Conservation (phyloP, 345 rosid species). For the Heritiera littoralis region DNA sequence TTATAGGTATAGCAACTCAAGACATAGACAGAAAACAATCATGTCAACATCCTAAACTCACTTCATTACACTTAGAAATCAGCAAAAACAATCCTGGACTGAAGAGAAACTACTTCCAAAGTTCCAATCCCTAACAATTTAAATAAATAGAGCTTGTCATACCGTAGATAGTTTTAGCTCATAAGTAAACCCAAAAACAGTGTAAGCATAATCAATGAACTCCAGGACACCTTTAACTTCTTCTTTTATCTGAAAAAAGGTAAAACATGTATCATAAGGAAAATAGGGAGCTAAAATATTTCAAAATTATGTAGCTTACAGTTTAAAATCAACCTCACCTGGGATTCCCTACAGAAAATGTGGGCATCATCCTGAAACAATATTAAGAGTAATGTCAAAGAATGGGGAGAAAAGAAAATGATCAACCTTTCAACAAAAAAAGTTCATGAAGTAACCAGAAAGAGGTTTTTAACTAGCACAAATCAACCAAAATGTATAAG, state of each 20-base stretch:
- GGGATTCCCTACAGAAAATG: slow-evolving; percentile 84
- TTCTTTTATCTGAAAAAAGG: slow-evolving; percentile 64
- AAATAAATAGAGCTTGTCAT: slow-evolving; percentile 28
- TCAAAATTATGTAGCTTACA: not conserved
- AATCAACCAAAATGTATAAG: not conserved
- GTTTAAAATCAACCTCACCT: slow-evolving; percentile 46
- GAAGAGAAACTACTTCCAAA: not conserved
- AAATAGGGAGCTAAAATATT: not conserved
- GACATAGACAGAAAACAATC: slow-evolving; percentile 1
- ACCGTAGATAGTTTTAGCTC: slow-evolving; percentile 94
- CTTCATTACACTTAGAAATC: not conserved
- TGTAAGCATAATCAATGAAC: slow-evolving; percentile 72
- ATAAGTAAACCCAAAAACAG: slow-evolving; percentile 81
- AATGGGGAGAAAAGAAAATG: not conserved
- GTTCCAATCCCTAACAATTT: not conserved
- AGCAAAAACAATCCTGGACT: not conserved
- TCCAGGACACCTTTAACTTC: slow-evolving; percentile 83
- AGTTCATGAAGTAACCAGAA: not conserved
- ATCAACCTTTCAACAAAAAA: slow-evolving; percentile 13
- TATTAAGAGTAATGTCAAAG: slow-evolving; percentile 16
- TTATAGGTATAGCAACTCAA: not conserved
- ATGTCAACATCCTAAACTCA: not conserved
- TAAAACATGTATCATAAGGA: slow-evolving; percentile 17
- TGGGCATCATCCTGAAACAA: slow-evolving; percentile 91
- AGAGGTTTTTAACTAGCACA: slow-evolving; percentile 4